Base-by-base conservation (phyloP, 2,329 filamentous ascomycete genomes). In the Ophiostoma angusticollis region DNA sequence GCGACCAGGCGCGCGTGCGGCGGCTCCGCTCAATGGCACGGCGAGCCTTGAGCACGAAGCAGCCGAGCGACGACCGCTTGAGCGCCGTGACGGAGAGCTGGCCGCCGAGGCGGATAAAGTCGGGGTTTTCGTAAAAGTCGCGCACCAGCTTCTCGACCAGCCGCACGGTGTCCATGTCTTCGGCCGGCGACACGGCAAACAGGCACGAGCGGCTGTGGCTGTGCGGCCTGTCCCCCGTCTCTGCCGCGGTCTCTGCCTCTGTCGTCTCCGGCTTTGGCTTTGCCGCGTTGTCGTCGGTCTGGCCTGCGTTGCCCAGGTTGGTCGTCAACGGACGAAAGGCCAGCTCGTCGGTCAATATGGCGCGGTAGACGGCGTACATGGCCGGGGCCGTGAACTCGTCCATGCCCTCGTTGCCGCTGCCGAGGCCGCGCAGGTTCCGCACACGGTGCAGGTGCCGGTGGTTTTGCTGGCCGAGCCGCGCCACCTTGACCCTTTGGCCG, bases 361-460 rank as follows among this genome's bases (percentile, higher is more conserved):
- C 70, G 40, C 72, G 72, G 47, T 85, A 78, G 6, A 86, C 74
- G 4, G 83, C 81, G 50, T 84, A 82, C 5, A 85, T 57, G 8
- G 69, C 66, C 21, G 64, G 50, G 1, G 65, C 47, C 1, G 66
- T 58, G 38, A 68, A 67, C 9, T 55, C 58, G 1, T 54, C 56
- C 22, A 16, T 28, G 47, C 43, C 42, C 58, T 62, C 28, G 58
- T 49, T 9, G 54, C 49, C 8, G 50, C 43, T 2, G 60, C 57
- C 9, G 47, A 47, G 6, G 23, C 35, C 39, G 6, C 50, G 42
- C 13, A 51, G 33, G 32, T 42, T 37, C 5, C 43, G 45, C 5
- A 48, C 12, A 4, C 21, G 31, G 4, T 23, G 27, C 9, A 19
- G n/a, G 17, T 35, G 37, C 5, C 39, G 25, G 17, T 39, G 34